These are phyloP conservation scores for Neopestalotiopsis sp. DNA, from an alignment of 2,329 filamentous ascomycete genomes.

Conservation along the genomic window DNA sequence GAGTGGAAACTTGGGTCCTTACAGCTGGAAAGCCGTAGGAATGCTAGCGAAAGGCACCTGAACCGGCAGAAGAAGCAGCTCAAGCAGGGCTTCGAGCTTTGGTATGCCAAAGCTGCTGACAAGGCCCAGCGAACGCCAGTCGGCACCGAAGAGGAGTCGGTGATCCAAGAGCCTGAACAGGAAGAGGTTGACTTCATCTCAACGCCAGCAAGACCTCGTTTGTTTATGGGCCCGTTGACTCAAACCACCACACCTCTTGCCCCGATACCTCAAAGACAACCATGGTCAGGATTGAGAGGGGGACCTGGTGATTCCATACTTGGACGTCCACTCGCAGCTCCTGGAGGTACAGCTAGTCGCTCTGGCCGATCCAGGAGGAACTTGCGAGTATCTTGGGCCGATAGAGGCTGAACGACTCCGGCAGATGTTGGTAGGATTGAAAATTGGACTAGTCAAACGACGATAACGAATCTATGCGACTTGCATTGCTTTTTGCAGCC, in stretches of 20 bases:
- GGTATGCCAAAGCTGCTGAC: slow-evolving; percentile 33
- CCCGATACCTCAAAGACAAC: slow-evolving; percentile 31
- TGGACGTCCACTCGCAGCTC: slow-evolving; percentile 27
- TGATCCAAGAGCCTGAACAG: slow-evolving; percentile 29
- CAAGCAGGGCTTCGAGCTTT: slow-evolving; percentile 34
- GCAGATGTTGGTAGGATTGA: background rate
- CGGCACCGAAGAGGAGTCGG: slow-evolving; percentile 25
- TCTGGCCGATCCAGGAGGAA: slow-evolving; percentile 30
- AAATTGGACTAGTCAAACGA: background rate
- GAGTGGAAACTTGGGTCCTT: slow-evolving; percentile 36
- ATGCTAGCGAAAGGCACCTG: slow-evolving; percentile 33
- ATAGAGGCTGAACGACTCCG: background rate
- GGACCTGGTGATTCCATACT: slow-evolving; percentile 28
- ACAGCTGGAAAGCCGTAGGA: slow-evolving; percentile 33
- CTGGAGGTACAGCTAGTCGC: slow-evolving; percentile 25
- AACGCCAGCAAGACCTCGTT: slow-evolving; percentile 36
- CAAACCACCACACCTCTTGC: slow-evolving; percentile 38
- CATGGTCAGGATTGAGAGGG: slow-evolving; percentile 23
- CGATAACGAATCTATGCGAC: background rate
- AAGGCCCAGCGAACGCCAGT: slow-evolving; percentile 19
- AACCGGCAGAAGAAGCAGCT: slow-evolving; percentile 34
- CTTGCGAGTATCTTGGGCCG: slow-evolving; percentile 36
- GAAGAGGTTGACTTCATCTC: slow-evolving; percentile 29
- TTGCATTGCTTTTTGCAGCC: background rate
- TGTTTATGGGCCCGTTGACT: slow-evolving; percentile 32